phyloP scores from a whole-genome alignment of 768 basidiomycete genomes.

The Naematelia aurantialba region DNA sequence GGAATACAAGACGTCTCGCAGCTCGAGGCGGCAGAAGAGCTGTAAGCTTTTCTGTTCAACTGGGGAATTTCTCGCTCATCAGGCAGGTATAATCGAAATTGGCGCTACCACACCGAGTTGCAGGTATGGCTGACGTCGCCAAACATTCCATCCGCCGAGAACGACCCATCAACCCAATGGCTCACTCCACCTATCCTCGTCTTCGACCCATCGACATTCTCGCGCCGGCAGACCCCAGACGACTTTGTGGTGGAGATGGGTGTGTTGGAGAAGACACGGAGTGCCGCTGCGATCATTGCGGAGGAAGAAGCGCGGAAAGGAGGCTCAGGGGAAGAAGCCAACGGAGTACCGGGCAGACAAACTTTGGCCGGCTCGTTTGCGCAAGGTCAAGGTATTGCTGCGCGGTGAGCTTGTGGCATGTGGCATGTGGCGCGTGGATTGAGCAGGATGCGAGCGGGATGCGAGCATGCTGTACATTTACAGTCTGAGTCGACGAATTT shows the following conservation, averaged over 20 bases:
- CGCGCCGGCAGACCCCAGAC: constrained; percentile 38
- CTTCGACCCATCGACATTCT: constrained; percentile 54
- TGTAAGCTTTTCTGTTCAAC: constrained; percentile 59
- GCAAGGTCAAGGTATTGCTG: neutral
- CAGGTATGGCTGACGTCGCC: constrained; percentile 62
- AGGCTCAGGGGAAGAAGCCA: constrained; percentile 6
- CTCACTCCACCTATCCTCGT: constrained; percentile 65
- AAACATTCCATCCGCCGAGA: constrained; percentile 1
- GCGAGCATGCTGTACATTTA: neutral
- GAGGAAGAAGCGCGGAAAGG: constrained; percentile 18
- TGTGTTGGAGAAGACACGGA: constrained; percentile 34
- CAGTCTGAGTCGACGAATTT: neutral
- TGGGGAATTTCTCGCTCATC: neutral
- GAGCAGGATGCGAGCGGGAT: neutral
- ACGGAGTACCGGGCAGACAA: neutral
- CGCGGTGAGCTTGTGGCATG: neutral
- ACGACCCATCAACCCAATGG: constrained; percentile 37
- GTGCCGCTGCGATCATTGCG: constrained; percentile 18
- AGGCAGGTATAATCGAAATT: constrained; percentile 81
- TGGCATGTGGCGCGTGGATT: no score
- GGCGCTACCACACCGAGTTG: constrained; percentile 92
- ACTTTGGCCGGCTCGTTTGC: neutral
- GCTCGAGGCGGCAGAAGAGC: constrained; percentile 81
- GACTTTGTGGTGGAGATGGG: constrained; percentile 36
- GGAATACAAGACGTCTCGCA: constrained; percentile 86